Percentiles rank a stretch among this genome's conserved stretches.
Evolutionary conservation across 2,329 filamentous ascomycete genomes (phyloP).

Genomic region (Aureobasidium sp.): DNA sequence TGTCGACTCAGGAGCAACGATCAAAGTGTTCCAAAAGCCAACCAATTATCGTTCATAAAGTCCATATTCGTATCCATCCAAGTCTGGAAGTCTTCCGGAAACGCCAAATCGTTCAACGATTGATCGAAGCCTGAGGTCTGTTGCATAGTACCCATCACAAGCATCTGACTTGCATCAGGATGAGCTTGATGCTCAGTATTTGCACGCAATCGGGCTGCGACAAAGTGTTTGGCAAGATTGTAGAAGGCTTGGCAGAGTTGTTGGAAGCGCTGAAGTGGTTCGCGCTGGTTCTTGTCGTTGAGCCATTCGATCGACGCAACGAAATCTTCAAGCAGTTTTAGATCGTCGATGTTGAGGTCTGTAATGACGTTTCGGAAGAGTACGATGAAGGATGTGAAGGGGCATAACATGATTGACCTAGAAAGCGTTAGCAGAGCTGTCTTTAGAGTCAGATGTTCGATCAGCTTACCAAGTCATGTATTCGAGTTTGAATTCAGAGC

Average conservation of each 20-base stretch:
- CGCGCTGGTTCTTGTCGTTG: not conserved
- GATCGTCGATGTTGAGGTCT: conserved; percentile 19
- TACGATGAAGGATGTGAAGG: conserved; percentile 55
- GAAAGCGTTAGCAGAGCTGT: not conserved
- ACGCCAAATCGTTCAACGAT: not conserved
- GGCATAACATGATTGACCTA: conserved; percentile 40
- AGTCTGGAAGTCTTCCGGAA: conserved; percentile 1
- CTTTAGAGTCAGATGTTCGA: not conserved
- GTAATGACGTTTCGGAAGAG: conserved; percentile 40
- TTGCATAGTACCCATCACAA: not conserved
- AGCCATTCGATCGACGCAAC: conserved; percentile 19
- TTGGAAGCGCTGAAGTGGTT: conserved; percentile 16
- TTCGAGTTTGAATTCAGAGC: not conserved
- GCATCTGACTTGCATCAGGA: not conserved
- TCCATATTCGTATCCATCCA: conserved; percentile 14
- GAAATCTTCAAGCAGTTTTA: conserved; percentile 21
- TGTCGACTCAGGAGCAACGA: not conserved
- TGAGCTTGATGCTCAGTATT: not conserved
- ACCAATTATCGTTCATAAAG: conserved; percentile 9
- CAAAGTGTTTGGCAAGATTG: conserved; percentile 22
- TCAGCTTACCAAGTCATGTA: conserved; percentile 1
- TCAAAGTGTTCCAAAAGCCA: conserved; percentile 13
- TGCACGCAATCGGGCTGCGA: conserved; percentile 13
- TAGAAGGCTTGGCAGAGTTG: conserved; percentile 23
- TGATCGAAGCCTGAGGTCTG: not conserved